A percentile compares a stretch with the other conserved stretches of the same genome.
phyloP scores from a whole-genome alignment of 2,329 filamentous ascomycete species.

The Lasiodiplodia sp. region DNA sequence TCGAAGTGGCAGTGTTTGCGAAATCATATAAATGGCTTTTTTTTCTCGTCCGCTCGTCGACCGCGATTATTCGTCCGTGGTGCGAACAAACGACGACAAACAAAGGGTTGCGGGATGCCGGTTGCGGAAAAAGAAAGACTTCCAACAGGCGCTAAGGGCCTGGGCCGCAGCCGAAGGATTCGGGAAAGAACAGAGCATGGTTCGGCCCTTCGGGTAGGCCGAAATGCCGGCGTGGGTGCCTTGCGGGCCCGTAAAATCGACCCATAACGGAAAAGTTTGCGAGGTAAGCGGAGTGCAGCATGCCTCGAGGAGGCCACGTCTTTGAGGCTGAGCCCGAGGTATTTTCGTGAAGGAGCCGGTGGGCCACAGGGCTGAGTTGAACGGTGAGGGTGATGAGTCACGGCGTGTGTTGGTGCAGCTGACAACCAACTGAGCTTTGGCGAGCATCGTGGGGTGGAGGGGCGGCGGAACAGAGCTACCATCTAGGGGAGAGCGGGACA shows the following conservation, averaged over 20 bases:
- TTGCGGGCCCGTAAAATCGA: neutral
- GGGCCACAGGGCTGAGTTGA: neutral
- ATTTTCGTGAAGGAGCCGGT: slow-evolving; percentile 6
- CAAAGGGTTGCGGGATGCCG: neutral
- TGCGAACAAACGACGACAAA: neutral
- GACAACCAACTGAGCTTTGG: neutral
- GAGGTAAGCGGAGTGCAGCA: neutral
- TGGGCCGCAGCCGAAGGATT: neutral
- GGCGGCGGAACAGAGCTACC: neutral
- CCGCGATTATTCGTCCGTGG: neutral
- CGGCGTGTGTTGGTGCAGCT: neutral
- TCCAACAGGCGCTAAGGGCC: neutral
- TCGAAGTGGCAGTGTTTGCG: neutral
- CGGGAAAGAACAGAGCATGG: neutral
- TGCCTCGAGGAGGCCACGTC: neutral
- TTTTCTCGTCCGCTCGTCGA: neutral
- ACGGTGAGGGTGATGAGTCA: slow-evolving; percentile 3
- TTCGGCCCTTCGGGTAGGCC: slow-evolving; percentile 10
- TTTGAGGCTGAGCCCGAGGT: neutral
- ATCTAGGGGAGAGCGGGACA: too few species aligned
- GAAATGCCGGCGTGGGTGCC: neutral
- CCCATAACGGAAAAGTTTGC: neutral
- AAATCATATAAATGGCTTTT: neutral
- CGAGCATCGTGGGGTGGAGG: neutral
- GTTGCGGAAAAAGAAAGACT: neutral